Percentiles rank a stretch among this genome's conserved stretches.
phyloP scores from a whole-genome alignment of 805 yeast species.

The Yueomyces sinensis region DNA sequence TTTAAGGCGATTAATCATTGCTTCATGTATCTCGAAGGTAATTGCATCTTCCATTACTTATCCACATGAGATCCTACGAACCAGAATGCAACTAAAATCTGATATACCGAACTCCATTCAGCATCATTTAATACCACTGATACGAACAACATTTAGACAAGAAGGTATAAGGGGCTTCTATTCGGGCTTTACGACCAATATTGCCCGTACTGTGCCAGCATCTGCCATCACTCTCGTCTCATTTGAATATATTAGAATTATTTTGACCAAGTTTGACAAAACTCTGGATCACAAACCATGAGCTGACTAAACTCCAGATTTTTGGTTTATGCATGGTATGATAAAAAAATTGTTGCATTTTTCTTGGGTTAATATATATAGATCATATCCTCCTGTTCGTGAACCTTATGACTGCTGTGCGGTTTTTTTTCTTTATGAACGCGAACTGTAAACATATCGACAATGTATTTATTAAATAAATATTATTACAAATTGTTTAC shows the following conservation, averaged over 20 bases:
- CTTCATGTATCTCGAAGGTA: slow-evolving; percentile 77
- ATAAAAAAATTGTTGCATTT: too few relatives aligned
- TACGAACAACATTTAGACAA: slow-evolving; percentile 23
- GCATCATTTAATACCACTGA: slow-evolving; percentile 15
- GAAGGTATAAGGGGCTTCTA: slow-evolving; percentile 82
- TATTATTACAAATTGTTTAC: too few relatives aligned
- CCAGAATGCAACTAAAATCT: slow-evolving; percentile 62
- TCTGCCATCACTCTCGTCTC: slow-evolving; percentile 91
- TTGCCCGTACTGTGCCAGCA: slow-evolving; percentile 87
- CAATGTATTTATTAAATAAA: too few relatives aligned
- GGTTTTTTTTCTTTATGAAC: too few relatives aligned
- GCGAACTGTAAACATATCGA: too few relatives aligned
- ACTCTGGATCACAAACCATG: not conserved
- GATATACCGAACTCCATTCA: slow-evolving; percentile 18
- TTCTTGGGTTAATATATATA: too few relatives aligned
- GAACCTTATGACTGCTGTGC: too few relatives aligned
- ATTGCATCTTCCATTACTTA: slow-evolving; percentile 79
- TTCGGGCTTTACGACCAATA: slow-evolving; percentile 76
- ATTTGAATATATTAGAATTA: slow-evolving; percentile 65
- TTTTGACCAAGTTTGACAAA: slow-evolving; percentile 23
- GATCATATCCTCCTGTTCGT: too few relatives aligned
- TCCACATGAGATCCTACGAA: slow-evolving; percentile 90
- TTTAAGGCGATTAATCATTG: slow-evolving; percentile 37
- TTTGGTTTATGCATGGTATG: too few relatives aligned
- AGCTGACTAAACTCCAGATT: too few relatives aligned